Conservation (phyloP, 345 rosid species). For the Clarkia xantiana region DNA sequence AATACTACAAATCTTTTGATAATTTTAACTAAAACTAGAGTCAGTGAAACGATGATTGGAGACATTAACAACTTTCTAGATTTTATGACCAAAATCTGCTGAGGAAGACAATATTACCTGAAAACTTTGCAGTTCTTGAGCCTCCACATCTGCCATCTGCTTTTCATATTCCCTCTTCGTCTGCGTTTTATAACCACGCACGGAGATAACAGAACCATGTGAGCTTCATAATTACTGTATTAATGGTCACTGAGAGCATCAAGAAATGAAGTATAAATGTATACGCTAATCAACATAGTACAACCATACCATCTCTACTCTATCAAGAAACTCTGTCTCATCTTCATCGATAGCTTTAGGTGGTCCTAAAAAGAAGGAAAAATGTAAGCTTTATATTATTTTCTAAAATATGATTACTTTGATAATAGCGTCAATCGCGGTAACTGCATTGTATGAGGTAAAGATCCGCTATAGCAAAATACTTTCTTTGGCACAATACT, state of each 20-base stretch:
- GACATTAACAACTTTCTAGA: no score
- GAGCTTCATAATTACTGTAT: not conserved
- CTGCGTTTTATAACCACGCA: conserved; percentile 21
- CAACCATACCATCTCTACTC: conserved; percentile 52
- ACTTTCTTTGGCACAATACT: no score
- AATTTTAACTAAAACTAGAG: no score
- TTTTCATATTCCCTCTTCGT: conserved; percentile 64
- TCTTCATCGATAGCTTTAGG: conserved; percentile 97
- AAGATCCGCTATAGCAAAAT: no score
- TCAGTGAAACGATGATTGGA: no score
- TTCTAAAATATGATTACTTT: no score
- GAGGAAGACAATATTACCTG: conserved; percentile 30
- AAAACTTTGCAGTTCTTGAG: conserved; percentile 57
- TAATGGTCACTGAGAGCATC: no score
- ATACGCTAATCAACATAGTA: conserved; percentile 2
- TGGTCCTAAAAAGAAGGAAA: conserved; percentile 43
- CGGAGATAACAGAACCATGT: not conserved
- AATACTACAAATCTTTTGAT: no score
- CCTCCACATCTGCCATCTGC: conserved; percentile 64
- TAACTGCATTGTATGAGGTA: no score
- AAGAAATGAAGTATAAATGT: no score
- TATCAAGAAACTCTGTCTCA: conserved; percentile 93
- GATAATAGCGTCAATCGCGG: no score
- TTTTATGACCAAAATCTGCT: no score
- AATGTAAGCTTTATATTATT: not conserved